Evolutionary conservation across 1,284 basidiomycete species (phyloP).

Genomic region (Trichosporon sp.): DNA sequence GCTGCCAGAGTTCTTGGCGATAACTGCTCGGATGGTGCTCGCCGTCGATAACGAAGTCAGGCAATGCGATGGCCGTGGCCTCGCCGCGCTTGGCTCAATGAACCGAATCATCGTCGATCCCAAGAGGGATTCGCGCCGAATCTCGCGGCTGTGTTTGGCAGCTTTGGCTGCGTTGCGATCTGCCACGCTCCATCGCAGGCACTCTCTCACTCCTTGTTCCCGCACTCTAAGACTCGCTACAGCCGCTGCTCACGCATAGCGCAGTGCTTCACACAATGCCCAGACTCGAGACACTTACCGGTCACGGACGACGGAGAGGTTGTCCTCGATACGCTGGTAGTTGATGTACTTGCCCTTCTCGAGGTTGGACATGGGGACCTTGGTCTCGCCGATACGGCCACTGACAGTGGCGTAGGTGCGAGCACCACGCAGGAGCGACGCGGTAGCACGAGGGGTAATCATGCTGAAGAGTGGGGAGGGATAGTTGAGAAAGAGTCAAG

Average conservation of each 20-base stretch:
- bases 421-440: slow-evolving; percentile 29
- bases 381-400: slow-evolving; percentile 70
- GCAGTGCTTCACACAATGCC: not conserved
- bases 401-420: slow-evolving; percentile 42
- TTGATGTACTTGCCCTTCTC: slow-evolving; percentile 75
- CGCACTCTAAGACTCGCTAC: too few relatives aligned
- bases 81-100: too few relatives aligned
- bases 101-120: too few relatives aligned
- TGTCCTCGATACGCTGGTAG: slow-evolving; percentile 96
- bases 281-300: slow-evolving; percentile 54
- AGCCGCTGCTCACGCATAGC: not conserved
- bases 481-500: not conserved
- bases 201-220: too few relatives aligned
- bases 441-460: slow-evolving; percentile 29
- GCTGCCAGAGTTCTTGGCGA: not conserved
- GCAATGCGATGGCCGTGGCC: too few relatives aligned
- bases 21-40: not conserved
- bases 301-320: slow-evolving; percentile 74
- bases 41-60: not conserved
- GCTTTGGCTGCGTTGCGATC: too few relatives aligned
- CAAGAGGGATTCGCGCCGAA: too few relatives aligned
- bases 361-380: slow-evolving; percentile 89
- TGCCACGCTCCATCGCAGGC: too few relatives aligned
- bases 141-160: too few relatives aligned
- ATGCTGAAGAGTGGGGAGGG: slow-evolving; percentile 19